Evolutionary conservation across 495 filamentous ascomycete genomes (phyloP), one percentile per base, ranked within the genome.

Genomic region (Pyrenula massariospora): DNA sequence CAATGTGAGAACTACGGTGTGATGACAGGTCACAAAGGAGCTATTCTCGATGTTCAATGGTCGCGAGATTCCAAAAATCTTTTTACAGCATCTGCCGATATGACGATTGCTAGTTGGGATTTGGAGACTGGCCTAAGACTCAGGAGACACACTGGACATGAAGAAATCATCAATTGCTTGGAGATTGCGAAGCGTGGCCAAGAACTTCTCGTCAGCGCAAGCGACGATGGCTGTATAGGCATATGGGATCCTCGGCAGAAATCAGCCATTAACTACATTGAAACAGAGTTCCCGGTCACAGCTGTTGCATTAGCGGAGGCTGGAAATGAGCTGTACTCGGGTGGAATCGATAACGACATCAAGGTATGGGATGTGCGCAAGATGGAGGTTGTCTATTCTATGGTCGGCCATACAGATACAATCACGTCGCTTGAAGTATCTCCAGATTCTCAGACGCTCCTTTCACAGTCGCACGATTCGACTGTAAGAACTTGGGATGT

Each of bases 191-290:
- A 82, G 62, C 78, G 94, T 61, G 93, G 93, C 12, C 89, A 93
- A 63, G 92, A 97, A 65, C 64, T 97, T 53, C 70, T 97, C 25
- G 78, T 95, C 51, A 94, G 86, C 61, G 93, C 84, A 10, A 89
- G 86, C 63, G 91, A 99, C 64, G 93, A 99, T 69, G 91, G 92
- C 5, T 88, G 82, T 62, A 90, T 97, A 58, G 91, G 91, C 24
- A 89, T 96, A 24, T 99, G 94, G 94, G 93, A 99, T 66, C 90
- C 93, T 36, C 80, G 94, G 56, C 88, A 91, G 57, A 99, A 96
- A 66, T 79, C 87, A 49, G 91, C 89, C 0, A 77, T 88, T 47
- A 88, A 94, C 59, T 93, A 86, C 65, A 83, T 97, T 54, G 82
- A 92, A 65, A 96, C 91, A 0, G 87, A 94, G 53, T 93, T 95